A percentile compares a stretch with the other conserved stretches of the same genome.
phyloP scores from a whole-genome alignment of 305 asterid genomes.

The Stenogyne calaminthoides region DNA sequence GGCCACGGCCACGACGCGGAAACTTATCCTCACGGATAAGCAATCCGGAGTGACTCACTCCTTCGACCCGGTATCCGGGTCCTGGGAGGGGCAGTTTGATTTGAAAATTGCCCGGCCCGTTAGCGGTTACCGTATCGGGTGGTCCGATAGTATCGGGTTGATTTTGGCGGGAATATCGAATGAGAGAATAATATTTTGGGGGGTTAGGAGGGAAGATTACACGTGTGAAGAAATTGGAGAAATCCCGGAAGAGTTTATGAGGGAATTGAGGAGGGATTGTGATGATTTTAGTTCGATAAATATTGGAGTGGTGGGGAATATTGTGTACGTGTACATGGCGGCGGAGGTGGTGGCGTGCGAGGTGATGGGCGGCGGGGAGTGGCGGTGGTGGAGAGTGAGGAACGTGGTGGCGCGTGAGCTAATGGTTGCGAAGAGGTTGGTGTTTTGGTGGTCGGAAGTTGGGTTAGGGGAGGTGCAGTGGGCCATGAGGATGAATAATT shows the following conservation, averaged over 20 bases:
- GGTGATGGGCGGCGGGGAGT: constrained; percentile 34
- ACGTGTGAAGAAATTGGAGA: constrained; percentile 49
- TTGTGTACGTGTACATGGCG: constrained; percentile 42
- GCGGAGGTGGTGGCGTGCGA: constrained; percentile 59
- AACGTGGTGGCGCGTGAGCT: constrained; percentile 36
- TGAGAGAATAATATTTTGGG: constrained; percentile 48
- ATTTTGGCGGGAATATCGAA: constrained; percentile 42
- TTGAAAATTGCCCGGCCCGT: constrained; percentile 37
- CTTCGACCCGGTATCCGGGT: constrained; percentile 42
- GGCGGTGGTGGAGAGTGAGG: constrained; percentile 57
- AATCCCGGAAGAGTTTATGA: constrained; percentile 46
- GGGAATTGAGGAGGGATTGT: constrained; percentile 33
- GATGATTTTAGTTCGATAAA: constrained; percentile 31
- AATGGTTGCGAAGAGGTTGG: constrained; percentile 34
- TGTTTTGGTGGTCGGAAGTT: constrained; percentile 45
- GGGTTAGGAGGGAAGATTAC: constrained; percentile 31
- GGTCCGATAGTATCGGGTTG: constrained; percentile 11
- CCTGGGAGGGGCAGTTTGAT: constrained; percentile 47
- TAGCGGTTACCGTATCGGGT: constrained; percentile 42
- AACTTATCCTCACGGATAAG: constrained; percentile 52
- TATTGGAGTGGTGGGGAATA: constrained; percentile 38
- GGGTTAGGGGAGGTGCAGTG: constrained; percentile 46
- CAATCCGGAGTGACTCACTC: constrained; percentile 48
- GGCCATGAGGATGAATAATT: constrained; percentile 27
- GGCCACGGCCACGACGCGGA: constrained; percentile 39